Base-by-base conservation (phyloP, 106 monocot genomes). In the Iris macrosiphon region DNA sequence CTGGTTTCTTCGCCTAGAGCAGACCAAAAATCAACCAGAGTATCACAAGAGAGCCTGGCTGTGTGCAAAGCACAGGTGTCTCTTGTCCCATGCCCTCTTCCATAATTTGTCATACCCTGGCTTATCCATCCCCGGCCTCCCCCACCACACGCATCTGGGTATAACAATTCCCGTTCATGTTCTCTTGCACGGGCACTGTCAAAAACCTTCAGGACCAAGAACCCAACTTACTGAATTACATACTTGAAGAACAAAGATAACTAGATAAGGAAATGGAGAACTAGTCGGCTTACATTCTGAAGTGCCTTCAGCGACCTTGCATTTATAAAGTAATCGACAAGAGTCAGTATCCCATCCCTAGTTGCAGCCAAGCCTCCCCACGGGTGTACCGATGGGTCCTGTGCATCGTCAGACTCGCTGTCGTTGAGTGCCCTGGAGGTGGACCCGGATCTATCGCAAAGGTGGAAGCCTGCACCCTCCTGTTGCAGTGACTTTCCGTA, bases 121-220 rank as follows among this genome's bases (percentile, higher is more conserved):
- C 96, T 90, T 60, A 96, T 96, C 96, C 96, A 96, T 1, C 96
- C 90, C 54, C 96, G 79, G 32, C 85, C 96, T 63, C 79, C 82
- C 7, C 85, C 96, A 52, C 96, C 96, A 77, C 96, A 96, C 7
- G 96, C 96, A 72, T 96, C 90, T 82, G 96, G 96, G 63, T 85
- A 96, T 24, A 85, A 70, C 70, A 96, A 59, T 60, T 96, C 96
- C 6, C 96, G 71, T 28, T 96, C 96, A 53, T 65, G 79, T 55
- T 96, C 96, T 61, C 96, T 90, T 53, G 74, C 74, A 21, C 79
- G 66, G 45, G 96, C 89, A 73, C 77, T 79, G 42, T 86, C 75
- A 70, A 96, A 96, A 60, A 96, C 89, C 96, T 95, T n/a, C n/a
- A n/a, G 45, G 9, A 61, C 19, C 45, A 47, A 62, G 23, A 64